phyloP scores from a whole-genome alignment of 2,329 filamentous ascomycete genomes.

The Phaeomoniella chlamydospora region DNA sequence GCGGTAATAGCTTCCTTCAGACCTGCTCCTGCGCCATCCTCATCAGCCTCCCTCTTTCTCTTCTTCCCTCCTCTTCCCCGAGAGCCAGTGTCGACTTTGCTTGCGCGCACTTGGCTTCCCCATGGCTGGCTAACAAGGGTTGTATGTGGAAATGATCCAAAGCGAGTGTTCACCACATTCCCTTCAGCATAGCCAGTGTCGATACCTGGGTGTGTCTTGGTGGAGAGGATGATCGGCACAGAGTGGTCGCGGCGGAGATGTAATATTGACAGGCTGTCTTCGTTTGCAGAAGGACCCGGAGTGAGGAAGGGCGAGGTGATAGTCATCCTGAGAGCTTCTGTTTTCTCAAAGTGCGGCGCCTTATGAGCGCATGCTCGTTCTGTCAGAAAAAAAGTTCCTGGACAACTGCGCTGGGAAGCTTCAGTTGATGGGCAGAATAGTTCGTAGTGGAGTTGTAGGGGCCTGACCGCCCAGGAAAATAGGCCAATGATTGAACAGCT shows the following conservation, averaged over 20 bases:
- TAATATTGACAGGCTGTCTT: constrained; percentile 62
- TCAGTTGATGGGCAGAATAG: too few relatives aligned
- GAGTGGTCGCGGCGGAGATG: constrained; percentile 81
- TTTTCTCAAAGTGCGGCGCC: too few relatives aligned
- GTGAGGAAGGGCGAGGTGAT: constrained; percentile 66
- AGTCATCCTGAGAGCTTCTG: too few relatives aligned
- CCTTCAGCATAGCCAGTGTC: constrained; percentile 63
- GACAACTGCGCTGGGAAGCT: too few relatives aligned
- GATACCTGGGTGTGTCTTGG: constrained; percentile 36
- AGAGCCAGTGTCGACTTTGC: constrained; percentile 82
- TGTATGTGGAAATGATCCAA: constrained; percentile 76
- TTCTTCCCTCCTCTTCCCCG: constrained; percentile 47
- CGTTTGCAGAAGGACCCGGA: constrained; percentile 45
- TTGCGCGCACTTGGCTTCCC: constrained; percentile 85
- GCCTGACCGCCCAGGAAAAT: too few relatives aligned
- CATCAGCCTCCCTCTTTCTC: constrained; percentile 24
- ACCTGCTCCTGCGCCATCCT: constrained; percentile 9
- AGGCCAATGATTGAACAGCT: too few relatives aligned
- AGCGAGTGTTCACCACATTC: constrained; percentile 77
- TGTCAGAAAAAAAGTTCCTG: too few relatives aligned
- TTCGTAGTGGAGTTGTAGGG: too few relatives aligned
- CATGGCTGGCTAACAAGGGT: constrained; percentile 67
- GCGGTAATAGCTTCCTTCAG: constrained; percentile 21
- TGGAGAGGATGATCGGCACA: constrained; percentile 56
- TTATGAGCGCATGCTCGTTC: too few relatives aligned